Base-by-base conservation (phyloP, 2,329 filamentous ascomycete species). In the Cladophialophora psammophila region DNA sequence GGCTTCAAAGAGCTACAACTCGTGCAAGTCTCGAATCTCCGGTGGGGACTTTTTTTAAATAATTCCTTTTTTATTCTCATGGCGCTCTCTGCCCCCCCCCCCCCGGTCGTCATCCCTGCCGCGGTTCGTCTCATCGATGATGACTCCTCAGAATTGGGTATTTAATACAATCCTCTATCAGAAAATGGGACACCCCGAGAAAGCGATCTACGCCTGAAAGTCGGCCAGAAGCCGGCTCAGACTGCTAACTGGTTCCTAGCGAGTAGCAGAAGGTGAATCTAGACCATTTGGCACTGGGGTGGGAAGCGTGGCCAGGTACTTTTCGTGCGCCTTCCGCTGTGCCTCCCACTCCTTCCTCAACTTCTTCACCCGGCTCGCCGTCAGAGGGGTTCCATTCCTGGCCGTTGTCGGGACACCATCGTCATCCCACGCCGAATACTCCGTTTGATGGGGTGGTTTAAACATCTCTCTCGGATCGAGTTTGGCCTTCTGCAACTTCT, bases 291-390 rank as follows among this genome's bases (percentile, higher is more conserved):
- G 45, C 45, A 50, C 2, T 26, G 3, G 26, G 26, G 26, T 26
- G 18, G 18, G 8, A 6, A 63, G 53, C 5, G 66, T 65, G 15
- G 68, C 72, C 60, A 79, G 64, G 77, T 81, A 91, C 69, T 89
- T 87, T 70, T 94, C 90, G 77, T 94, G 90, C 66, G 87, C 78
- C 85, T 94, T 96, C 84, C 93, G 95, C 82, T 97, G 94, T 76
- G 85, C 89, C 73, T 96, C 91, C 92, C 92, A 96, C 64, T 93
- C 90, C 83, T 97, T 97, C 80, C 85, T 89, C 73, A 97, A 78
- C 82, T 92, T 94, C 85, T 97, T 97, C 59, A 81, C 75, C 75
- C 88, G 87, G 67, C 86, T 91, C 83, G 97, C 97, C 4, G 91
- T 86, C 42, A 97, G 84, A 72, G 96, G 92, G 68, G 88, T 89